A percentile compares a stretch with the other conserved stretches of the same genome.
phyloP scores from a whole-genome alignment of 176 grass and related monocot species.

The Musa itinerans region DNA sequence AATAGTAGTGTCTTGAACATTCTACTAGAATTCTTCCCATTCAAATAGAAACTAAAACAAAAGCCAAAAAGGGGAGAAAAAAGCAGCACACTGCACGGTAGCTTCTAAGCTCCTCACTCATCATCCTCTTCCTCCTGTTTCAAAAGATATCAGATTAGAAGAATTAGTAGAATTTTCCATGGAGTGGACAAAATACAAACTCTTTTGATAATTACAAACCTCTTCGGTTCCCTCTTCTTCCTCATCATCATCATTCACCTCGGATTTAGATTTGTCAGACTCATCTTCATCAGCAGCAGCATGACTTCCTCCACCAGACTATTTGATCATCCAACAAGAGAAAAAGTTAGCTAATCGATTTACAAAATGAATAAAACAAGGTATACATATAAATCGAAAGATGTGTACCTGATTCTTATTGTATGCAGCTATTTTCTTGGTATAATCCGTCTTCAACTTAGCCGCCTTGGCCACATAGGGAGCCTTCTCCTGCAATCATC shows the following conservation, averaged over 20 bases:
- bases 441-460: constrained; percentile 83
- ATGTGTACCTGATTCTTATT: constrained; percentile 41
- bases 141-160: not conserved
- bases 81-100: not conserved
- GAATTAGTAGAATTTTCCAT: not conserved
- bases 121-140: constrained; percentile 3
- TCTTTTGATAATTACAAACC: constrained; percentile 17
- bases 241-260: constrained; percentile 74
- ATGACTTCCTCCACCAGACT: constrained; percentile 25
- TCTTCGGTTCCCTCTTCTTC: constrained; percentile 68
- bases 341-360: not conserved
- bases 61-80: not conserved
- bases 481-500: constrained; percentile 53
- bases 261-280: constrained; percentile 93
- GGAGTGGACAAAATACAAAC: not conserved
- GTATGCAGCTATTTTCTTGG: constrained; percentile 57
- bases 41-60: not conserved
- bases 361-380: too few species aligned
- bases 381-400: not conserved
- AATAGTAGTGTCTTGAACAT: not conserved
- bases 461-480: constrained; percentile 71
- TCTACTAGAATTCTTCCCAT: not conserved
- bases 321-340: not conserved
- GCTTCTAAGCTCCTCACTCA: not conserved
- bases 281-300: constrained; percentile 76